Percentiles rank a stretch among this genome's conserved stretches.
These are phyloP conservation scores for Penicillium arizonense DNA, from an alignment of 495 filamentous ascomycete genomes.

Conservation along the genomic window DNA sequence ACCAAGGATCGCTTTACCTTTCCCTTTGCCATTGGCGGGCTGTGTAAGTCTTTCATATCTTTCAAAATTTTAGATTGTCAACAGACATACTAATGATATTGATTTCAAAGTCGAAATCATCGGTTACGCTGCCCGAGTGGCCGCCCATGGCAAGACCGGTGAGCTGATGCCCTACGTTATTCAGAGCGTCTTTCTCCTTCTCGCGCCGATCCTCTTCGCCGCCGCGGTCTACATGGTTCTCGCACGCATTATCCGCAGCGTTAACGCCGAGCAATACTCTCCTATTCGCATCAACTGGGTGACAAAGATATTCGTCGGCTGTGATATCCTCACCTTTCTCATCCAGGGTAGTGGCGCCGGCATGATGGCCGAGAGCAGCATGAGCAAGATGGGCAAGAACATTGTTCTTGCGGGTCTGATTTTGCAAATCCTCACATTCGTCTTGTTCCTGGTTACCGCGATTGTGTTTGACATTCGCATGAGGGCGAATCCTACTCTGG, in stretches of 20 bases:
- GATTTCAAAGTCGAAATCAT: slow-evolving; percentile 29
- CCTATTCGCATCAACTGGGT: slow-evolving; percentile 42
- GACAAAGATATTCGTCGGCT: slow-evolving; percentile 41
- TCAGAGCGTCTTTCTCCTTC: slow-evolving; percentile 44
- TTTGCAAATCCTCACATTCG: slow-evolving; percentile 2
- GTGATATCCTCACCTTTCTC: slow-evolving; percentile 39
- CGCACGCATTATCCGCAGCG: slow-evolving; percentile 42
- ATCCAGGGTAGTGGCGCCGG: slow-evolving; percentile 25
- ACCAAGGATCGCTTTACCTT: slow-evolving; percentile 5
- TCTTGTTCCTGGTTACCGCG: slow-evolving; percentile 27
- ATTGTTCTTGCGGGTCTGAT: slow-evolving; percentile 14
- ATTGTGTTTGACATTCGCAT: slow-evolving; percentile 45
- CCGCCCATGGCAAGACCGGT: slow-evolving; percentile 20
- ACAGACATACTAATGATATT: no score
- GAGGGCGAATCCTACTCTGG: slow-evolving; percentile 18
- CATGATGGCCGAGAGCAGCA: slow-evolving; percentile 7
- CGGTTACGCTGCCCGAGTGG: slow-evolving; percentile 33
- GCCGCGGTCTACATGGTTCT: slow-evolving; percentile 58
- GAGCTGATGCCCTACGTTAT: slow-evolving; percentile 41
- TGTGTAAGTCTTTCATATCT: slow-evolving; percentile 12
- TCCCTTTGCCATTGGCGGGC: slow-evolving; percentile 10
- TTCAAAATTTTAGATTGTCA: no score
- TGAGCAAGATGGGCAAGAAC: background rate
- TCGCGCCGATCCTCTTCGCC: slow-evolving; percentile 50
- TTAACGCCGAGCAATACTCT: slow-evolving; percentile 37